A percentile compares a stretch with the other conserved stretches of the same genome.
Evolutionary conservation across 2,329 filamentous ascomycete species (phyloP).

Genomic region (Botrytis paeoniae): DNA sequence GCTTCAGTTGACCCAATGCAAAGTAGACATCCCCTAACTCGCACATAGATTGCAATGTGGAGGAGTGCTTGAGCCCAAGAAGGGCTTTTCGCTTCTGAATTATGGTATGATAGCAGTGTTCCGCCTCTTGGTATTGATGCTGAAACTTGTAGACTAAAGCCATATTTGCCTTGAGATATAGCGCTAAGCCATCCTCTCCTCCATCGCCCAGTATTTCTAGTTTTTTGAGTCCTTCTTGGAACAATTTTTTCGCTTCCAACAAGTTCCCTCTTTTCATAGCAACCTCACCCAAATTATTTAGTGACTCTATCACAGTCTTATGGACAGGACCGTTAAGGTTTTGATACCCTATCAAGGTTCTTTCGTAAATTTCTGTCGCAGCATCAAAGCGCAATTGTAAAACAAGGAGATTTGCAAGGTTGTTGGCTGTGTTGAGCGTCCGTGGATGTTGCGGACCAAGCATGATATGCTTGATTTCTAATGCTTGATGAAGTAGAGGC

Average conservation of each 20-base stretch:
- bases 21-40: slow-evolving; percentile 18
- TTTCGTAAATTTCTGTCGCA: slow-evolving; percentile 26
- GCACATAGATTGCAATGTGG: slow-evolving; percentile 14
- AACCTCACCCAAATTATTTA: slow-evolving; percentile 18
- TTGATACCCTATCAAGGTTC: slow-evolving; percentile 20
- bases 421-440: slow-evolving; percentile 23
- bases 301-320: slow-evolving; percentile 19
- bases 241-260: slow-evolving; percentile 17
- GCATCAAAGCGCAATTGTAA: slow-evolving; percentile 30
- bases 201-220: not conserved
- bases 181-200: not conserved
- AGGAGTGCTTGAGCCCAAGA: slow-evolving; percentile 12
- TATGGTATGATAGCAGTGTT: not conserved
- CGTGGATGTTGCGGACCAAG: slow-evolving; percentile 26
- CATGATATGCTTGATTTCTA: slow-evolving; percentile 10
- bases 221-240: slow-evolving; percentile 1
- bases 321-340: slow-evolving; percentile 16
- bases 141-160: slow-evolving; percentile 17
- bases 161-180: slow-evolving; percentile 14
- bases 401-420: slow-evolving; percentile 33
- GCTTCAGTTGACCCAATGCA: not conserved
- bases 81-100: slow-evolving; percentile 6
- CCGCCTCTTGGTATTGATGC: not conserved
- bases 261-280: slow-evolving; percentile 3
- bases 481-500: slow-evolving; percentile 16